These are phyloP conservation scores for Claviceps citrina DNA, from an alignment of 2,329 filamentous ascomycete genomes.

Conservation along the genomic window DNA sequence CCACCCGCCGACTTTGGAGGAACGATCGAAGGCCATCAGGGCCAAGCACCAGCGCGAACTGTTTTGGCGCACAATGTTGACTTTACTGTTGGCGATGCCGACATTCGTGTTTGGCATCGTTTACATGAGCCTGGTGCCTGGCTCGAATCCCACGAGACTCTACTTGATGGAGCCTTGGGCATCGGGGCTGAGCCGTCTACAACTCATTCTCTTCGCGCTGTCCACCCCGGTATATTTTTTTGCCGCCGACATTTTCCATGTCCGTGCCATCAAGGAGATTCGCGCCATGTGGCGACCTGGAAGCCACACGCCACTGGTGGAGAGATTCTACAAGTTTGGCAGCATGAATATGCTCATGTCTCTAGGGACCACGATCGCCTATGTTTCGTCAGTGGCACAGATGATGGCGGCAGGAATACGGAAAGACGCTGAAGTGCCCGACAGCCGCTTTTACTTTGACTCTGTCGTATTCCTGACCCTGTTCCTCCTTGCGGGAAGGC, in stretches of 20 bases:
- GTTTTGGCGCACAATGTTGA: constrained; percentile 53
- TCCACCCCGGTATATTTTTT: constrained; percentile 80
- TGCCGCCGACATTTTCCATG: constrained; percentile 73
- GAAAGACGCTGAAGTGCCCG: constrained; percentile 20
- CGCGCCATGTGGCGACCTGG: constrained; percentile 59
- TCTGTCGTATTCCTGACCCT: constrained; percentile 84
- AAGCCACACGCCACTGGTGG: constrained; percentile 56
- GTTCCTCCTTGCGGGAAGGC: constrained; percentile 61
- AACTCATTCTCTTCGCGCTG: constrained; percentile 67
- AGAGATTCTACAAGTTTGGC: constrained; percentile 79
- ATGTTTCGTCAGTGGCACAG: constrained; percentile 66
- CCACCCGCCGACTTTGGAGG: constrained; percentile 70
- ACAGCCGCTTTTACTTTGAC: constrained; percentile 64
- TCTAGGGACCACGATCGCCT: constrained; percentile 74
- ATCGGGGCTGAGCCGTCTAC: constrained; percentile 57
- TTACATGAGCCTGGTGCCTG: constrained; percentile 69
- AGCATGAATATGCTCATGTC: constrained; percentile 95
- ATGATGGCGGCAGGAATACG: constrained; percentile 48
- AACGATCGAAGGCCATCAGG: constrained; percentile 60
- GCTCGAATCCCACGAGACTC: constrained; percentile 37
- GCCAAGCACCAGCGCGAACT: constrained; percentile 53
- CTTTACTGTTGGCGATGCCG: constrained; percentile 56
- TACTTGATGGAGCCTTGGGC: constrained; percentile 58
- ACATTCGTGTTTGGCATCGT: constrained; percentile 79
- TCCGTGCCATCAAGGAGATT: constrained; percentile 64